Evolutionary conservation across 2,329 filamentous ascomycete species (phyloP), one percentile per base, ranked within the genome.

Genomic region (Colletotrichum gloeosporioides): DNA sequence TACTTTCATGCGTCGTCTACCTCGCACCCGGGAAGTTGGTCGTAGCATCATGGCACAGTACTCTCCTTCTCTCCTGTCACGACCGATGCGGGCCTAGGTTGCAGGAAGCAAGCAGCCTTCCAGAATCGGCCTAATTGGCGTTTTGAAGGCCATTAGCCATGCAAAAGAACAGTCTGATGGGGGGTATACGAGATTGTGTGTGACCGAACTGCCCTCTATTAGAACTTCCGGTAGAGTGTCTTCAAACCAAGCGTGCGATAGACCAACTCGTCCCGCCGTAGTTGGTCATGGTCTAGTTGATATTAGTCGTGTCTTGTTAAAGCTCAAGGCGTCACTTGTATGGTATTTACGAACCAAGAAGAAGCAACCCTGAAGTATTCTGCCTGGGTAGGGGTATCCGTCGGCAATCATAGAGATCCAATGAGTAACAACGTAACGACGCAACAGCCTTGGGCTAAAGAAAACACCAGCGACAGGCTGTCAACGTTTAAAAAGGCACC

Each of bases 211-310:
- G 44, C 12, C 44, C 6, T 49, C 44, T 22, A 49, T 49, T 13
- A 22, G 5, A 49, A 22, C 6, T 53, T 53, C 44, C n/a, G 2
- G n/a, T 0, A 4, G 44, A 53, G n/a, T 53, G 1, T 12, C 44
- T 22, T 53, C 10, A 22, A 9, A 22, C 2, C n/a, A 53, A 25
- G 44, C n/a, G 0, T 53, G 1, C 44, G n/a, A 25, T n/a, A 4
- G n/a, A 0, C n/a, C 6, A 25, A 4, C 44, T 25, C n/a, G 44
- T 53, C n/a, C n/a, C 0, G n/a, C 44, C 0, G n/a, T 0, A 53
- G 10, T 25, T 53, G 44, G n/a, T 13, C 44, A 1, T 53, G 44
- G 39, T 12, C 39, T 2, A 49, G 39, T 49, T 0, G 18, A 1
- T n/a, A 49, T n/a, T n/a, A 49, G 39, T n/a, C 18, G 39, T n/a